These are phyloP conservation scores for Erigeron canadensis DNA, from an alignment of 129 eudicot species.

Conservation along the genomic window DNA sequence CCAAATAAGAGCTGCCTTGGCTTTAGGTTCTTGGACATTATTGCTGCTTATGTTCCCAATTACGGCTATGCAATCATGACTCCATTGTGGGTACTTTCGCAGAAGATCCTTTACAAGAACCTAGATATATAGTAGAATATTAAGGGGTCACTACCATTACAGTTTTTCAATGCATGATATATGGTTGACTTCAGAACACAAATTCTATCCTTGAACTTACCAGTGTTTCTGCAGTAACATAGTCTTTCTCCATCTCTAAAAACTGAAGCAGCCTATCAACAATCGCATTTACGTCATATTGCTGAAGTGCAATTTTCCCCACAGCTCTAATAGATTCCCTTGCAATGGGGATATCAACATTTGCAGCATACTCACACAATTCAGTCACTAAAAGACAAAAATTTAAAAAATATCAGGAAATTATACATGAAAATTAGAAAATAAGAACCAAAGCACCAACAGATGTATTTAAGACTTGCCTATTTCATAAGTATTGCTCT, in stretches of 20 bases:
- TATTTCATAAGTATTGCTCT: constrained; percentile 92
- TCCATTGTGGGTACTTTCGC: constrained; percentile 98
- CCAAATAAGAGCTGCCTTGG: constrained; percentile 98
- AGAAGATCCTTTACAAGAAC: constrained; percentile 97
- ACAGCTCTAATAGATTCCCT: constrained; percentile 98
- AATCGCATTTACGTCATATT: constrained; percentile 97
- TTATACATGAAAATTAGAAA: constrained; percentile 15
- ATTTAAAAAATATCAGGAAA: constrained; percentile 18
- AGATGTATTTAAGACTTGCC: constrained; percentile 43
- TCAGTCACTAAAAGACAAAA: constrained; percentile 71
- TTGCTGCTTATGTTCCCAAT: constrained; percentile 97
- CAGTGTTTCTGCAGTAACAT: constrained; percentile 97
- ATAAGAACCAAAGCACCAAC: constrained; percentile 6
- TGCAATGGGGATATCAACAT: constrained; percentile 97
- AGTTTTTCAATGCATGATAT: constrained; percentile 6
- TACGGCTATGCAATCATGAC: constrained; percentile 97
- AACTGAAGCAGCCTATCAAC: constrained; percentile 98
- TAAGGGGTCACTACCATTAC: neutral
- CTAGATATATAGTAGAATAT: constrained; percentile 29
- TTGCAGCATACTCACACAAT: constrained; percentile 96
- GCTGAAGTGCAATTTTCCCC: constrained; percentile 95
- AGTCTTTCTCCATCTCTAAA: constrained; percentile 97
- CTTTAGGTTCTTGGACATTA: constrained; percentile 94
- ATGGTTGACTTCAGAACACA: neutral
- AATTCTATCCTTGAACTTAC: constrained; percentile 9